Evolutionary conservation across 441 rosid species (phyloP).

Genomic region (Brassica balearica): DNA sequence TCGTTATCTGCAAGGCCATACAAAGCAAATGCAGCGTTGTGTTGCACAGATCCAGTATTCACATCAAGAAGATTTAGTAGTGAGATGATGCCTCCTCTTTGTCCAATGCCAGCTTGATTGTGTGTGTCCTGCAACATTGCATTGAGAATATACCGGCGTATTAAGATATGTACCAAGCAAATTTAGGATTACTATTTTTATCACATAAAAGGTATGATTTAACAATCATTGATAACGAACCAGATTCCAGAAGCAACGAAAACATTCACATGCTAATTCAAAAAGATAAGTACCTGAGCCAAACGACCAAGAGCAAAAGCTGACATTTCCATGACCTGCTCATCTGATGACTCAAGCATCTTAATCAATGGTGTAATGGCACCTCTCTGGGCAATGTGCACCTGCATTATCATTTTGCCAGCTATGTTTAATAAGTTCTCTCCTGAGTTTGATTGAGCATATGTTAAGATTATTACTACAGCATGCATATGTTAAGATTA

Average conservation of each 20-base stretch:
- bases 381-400: slow-evolving; percentile 78
- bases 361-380: slow-evolving; percentile 65
- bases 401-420: slow-evolving; percentile 51
- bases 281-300: slow-evolving; percentile 58
- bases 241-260: slow-evolving; percentile 16
- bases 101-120: slow-evolving; percentile 79
- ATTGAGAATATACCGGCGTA: neutral
- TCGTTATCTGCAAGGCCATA: slow-evolving; percentile 79
- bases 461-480: neutral
- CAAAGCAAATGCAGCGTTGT: slow-evolving; percentile 73
- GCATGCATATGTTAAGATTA: neutral
- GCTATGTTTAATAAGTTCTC: neutral
- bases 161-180: neutral
- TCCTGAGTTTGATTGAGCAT: neutral
- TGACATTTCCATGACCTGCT: slow-evolving; percentile 75
- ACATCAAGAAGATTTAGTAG: slow-evolving; percentile 69
- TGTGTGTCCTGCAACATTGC: slow-evolving; percentile 56
- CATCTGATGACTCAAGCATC: slow-evolving; percentile 70
- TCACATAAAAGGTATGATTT: neutral
- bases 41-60: slow-evolving; percentile 65
- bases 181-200: neutral
- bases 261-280: slow-evolving; percentile 10
- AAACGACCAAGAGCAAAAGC: slow-evolving; percentile 79
- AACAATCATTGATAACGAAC: neutral
- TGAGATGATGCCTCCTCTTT: slow-evolving; percentile 60